Evolutionary conservation across 2,329 filamentous ascomycete genomes (phyloP), one percentile per base, ranked within the genome.

Genomic region (Stagonosporopsis rhizophila): DNA sequence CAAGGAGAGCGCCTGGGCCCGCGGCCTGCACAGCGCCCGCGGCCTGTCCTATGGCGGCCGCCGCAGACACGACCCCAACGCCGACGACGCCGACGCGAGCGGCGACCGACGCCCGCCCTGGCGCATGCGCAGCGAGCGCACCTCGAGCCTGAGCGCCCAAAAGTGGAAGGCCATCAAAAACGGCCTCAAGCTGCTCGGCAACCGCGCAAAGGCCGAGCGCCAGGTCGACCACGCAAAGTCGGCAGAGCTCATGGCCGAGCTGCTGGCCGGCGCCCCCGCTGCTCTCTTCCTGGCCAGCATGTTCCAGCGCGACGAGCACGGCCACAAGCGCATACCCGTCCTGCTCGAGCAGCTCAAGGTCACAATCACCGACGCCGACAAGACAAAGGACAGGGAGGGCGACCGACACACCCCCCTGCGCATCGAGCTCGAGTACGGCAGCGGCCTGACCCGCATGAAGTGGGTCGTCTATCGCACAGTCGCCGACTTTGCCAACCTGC

Each of bases 261-360:
- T 99, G 34, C 86, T 95, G 44, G 96, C 95, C 39, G 95, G 92
- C 50, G 92, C 93, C 1, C 95, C 95, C 3, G 95, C 95, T 22
- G 95, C 94, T 19, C 81, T 99, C 56, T 96, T 99, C 77, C 81
- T 99, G 48, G 95, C 95, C 7, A 97, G 93, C 71, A 97, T 98
- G 91, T 95, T 98, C 67, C 95, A 98, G 78, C 86, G 95, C 54
- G 95, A 99, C 67, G 95, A 99, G 76, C 91, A 97, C 68, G 92
- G 94, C 44, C 95, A 96, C 77, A 95, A 91, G 78, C 88, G 93
- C 56, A 96, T 99, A 54, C 95, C 95, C 0, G 92, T 99, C 49
- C 85, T 99, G 3, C 83, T 99, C 6, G 95, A 99, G 75, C 95
- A 99, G 78, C 83, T 99, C 56, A 96, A 96, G 75, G 83, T 99